phyloP scores from a whole-genome alignment of 768 basidiomycete species.

The Filobasidium wieringae region DNA sequence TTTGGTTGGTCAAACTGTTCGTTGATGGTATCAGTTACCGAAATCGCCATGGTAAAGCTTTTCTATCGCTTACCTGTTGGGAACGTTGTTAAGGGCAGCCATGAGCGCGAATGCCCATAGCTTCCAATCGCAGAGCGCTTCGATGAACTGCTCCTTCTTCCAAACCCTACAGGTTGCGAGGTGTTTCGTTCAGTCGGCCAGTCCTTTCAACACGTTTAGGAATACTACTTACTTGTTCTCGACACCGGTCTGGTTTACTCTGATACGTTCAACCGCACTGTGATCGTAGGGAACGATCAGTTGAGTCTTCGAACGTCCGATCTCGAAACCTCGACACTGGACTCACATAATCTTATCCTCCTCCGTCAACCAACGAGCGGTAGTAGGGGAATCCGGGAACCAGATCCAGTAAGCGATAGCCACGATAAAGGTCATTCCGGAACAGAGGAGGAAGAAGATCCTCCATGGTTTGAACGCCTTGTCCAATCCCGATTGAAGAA shows the following conservation, averaged over 20 bases:
- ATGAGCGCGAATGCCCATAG: constrained; percentile 22
- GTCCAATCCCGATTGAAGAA: constrained; percentile 18
- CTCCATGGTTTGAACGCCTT: constrained; percentile 20
- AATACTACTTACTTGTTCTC: constrained; percentile 13
- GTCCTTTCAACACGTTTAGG: not conserved
- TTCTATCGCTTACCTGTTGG: constrained; percentile 14
- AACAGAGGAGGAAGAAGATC: constrained; percentile 22
- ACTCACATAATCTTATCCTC: constrained; percentile 21
- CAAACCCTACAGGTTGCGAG: constrained; percentile 9
- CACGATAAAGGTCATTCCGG: constrained; percentile 22
- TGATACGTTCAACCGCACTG: constrained; percentile 23
- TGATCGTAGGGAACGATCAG: not conserved
- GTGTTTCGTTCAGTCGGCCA: not conserved
- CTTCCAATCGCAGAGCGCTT: constrained; percentile 25
- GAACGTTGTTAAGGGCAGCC: constrained; percentile 22
- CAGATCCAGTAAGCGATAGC: constrained; percentile 20
- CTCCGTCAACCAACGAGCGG: constrained; percentile 23
- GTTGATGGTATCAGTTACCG: too few relatives aligned
- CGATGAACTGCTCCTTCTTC: constrained; percentile 28
- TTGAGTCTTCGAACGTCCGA: not conserved
- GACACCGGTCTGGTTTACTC: constrained; percentile 16
- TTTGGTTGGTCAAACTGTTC: constrained; percentile 20
- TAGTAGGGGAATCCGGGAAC: constrained; percentile 24
- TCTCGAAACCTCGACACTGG: not conserved
- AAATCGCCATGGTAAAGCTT: not conserved